Base-by-base conservation (phyloP, 148 eudicot species). In the Nepenthes gracilis region DNA sequence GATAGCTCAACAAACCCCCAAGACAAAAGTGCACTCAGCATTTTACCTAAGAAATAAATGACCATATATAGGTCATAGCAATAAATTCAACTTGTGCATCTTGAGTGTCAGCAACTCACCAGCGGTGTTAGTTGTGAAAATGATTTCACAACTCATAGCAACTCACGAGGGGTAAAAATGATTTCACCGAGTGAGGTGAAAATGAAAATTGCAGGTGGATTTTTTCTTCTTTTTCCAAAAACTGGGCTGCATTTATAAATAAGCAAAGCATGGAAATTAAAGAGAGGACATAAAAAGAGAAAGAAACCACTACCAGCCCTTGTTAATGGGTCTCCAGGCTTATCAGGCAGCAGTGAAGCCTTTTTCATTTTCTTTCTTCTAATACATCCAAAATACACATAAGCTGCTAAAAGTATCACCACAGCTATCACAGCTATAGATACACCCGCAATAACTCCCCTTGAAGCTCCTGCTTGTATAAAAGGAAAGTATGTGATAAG, bases 401-500 rank as follows among this genome's bases (percentile, higher is more conserved):
- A 74, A 49, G 68, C 72, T 23, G 75, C 81, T 52, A 75, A 49
- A 36, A 73, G 37, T 58, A 66, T 49, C 57, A 81, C 12, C 57
- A 63, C 83, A 57, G 58, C 80, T 61, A 79, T 12, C 54, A 63
- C 85, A 57, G 58, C 80, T 61, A 65, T 65, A 57, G 68, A 55
- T 69, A 81, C 57, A 36, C 85, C 87, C 60, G 72, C 85, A 49
- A 79, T 64, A 48, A 66, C 76, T 69, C 83, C 87, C 67, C 66
- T 35, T 45, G 85, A 70, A 36, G 66, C 6, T 63, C 81, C 89
- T 84, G 78, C 48, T 68, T 61, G 57, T 34, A 59, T 11, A 35
- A 13, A 83, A 58, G 63, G 49, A 47, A 62, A 60, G 11, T 49
- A 49, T 5, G 11, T 5, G 53, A 3, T 49, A 5, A 5, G 53